Conservation (phyloP, 2,329 filamentous ascomycete genomes). For the Neocatenulostroma microsporum region DNA sequence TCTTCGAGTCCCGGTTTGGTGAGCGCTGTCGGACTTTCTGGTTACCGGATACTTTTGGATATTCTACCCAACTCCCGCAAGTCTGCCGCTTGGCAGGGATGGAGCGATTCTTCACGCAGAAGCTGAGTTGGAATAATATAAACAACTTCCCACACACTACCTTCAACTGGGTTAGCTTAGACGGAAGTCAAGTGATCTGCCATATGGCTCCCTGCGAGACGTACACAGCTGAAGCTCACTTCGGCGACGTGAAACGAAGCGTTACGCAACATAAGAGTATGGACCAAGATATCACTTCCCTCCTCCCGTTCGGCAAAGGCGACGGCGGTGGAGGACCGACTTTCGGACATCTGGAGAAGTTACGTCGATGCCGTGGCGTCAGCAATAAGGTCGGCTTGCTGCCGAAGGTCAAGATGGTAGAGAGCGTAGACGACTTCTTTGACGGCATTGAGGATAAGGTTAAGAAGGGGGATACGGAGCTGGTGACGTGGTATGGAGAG, state of each 20-base stretch:
- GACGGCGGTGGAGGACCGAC: conserved; percentile 94
- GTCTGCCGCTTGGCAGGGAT: conserved; percentile 91
- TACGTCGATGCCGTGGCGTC: conserved; percentile 82
- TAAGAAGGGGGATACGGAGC: conserved; percentile 51
- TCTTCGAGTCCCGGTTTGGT: conserved; percentile 90
- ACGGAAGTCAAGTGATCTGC: conserved; percentile 93
- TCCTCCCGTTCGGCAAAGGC: conserved; percentile 92
- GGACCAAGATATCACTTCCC: conserved; percentile 81
- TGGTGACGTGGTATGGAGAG: conserved; percentile 96
- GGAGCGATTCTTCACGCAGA: conserved; percentile 94
- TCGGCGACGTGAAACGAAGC: conserved; percentile 86
- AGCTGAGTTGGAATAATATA: conserved; percentile 99
- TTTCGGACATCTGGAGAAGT: conserved; percentile 88
- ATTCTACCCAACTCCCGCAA: conserved; percentile 90
- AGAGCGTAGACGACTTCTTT: conserved; percentile 92
- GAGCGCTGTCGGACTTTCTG: conserved; percentile 86
- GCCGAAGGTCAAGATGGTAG: conserved; percentile 80
- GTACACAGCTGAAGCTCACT: conserved; percentile 89
- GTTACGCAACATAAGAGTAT: conserved; percentile 90
- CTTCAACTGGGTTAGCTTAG: conserved; percentile 95
- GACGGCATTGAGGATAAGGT: conserved; percentile 73
- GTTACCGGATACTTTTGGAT: conserved; percentile 97
- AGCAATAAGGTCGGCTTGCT: conserved; percentile 77
- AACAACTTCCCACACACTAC: conserved; percentile 98
- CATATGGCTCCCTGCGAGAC: conserved; percentile 97